Evolutionary conservation across 495 filamentous ascomycete species (phyloP), one percentile per base, ranked within the genome.

Genomic region (Chaetomidium leptoderma): DNA sequence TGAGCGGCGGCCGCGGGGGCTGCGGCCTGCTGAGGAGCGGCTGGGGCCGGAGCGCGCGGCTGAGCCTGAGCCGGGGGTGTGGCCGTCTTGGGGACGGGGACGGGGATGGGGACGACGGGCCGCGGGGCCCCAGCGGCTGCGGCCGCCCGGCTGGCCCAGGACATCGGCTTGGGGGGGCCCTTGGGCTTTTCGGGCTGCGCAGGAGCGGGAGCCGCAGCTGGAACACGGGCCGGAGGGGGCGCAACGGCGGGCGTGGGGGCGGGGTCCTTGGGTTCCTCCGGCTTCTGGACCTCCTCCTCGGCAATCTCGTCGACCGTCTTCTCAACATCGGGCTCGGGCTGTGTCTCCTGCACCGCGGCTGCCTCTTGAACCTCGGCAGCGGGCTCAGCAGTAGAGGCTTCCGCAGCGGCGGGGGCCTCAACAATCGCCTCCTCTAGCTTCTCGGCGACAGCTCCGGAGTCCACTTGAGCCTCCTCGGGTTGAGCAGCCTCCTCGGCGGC

Each of bases 131-230:
- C 69, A 33, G 72, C 72, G 46, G 72, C 72, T 36, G 79, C 78
- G 55, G 78, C 75, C 10, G 81, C 81, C 10, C 93, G 83, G 73
- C 77, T 93, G 29, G 93, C 93, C 95, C 95, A 97, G 30, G 90
- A 96, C 83, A 92, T 91, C 29, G 85, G 85, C 65, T 78, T 82
- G 17, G 78, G 64, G 30, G 83, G 71, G 58, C 68, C 59, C 52
- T 61, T 66, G 19, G 76, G 73, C 57, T 67, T 66, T 61, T 69
- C 68, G 16, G 71, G 64, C 55, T 71, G 63, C 40, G 76, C 62
- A 11, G 78, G 76, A 19, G 63, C 64, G 0, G 75, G 68, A 47
- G 78, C 66, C 1, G 68, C 62, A 43, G 74, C 66, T 4, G 70
- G 61, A 35, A 68, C 71, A 37, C 76, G 65, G 19, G 69, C 70